A percentile compares a stretch with the other conserved stretches of the same genome.
phyloP scores from a whole-genome alignment of 2,329 filamentous ascomycete genomes.

The Fusarium pseudonygamai region DNA sequence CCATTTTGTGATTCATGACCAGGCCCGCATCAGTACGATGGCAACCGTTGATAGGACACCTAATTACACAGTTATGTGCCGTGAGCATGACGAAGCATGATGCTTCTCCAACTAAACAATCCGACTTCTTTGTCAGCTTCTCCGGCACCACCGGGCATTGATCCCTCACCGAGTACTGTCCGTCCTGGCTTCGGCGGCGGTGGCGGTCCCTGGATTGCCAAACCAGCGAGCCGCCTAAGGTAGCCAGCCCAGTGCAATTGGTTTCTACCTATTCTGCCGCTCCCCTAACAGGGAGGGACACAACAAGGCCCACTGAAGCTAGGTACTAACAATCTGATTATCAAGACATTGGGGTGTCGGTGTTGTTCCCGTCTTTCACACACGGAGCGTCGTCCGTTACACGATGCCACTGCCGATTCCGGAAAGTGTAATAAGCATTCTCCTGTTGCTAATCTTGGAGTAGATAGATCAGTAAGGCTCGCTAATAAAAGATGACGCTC shows the following conservation, averaged over 20 bases:
- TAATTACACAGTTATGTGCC: conserved; percentile 10
- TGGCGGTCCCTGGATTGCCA: conserved; percentile 30
- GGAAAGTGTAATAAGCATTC: not conserved
- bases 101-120: conserved; percentile 30
- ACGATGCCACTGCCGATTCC: conserved; percentile 2
- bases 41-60: conserved; percentile 2
- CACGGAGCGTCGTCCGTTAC: conserved; percentile 34
- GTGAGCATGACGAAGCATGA: conserved; percentile 39
- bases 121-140: conserved; percentile 32
- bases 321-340: conserved; percentile 14
- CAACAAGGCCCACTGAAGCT: conserved; percentile 35
- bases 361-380: conserved; percentile 36
- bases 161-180: conserved; percentile 39
- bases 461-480: not conserved
- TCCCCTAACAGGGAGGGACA: conserved; percentile 37
- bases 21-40: not conserved
- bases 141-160: conserved; percentile 37
- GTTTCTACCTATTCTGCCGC: not conserved
- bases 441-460: not conserved
- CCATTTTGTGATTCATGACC: conserved; percentile 4
- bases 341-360: conserved; percentile 33
- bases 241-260: not conserved
- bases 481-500: conserved; percentile 2
- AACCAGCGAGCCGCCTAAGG: not conserved
- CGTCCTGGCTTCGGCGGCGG: conserved; percentile 30